Evolutionary conservation across 768 basidiomycete species (phyloP).

Genomic region (Leccinum subgranulosum): DNA sequence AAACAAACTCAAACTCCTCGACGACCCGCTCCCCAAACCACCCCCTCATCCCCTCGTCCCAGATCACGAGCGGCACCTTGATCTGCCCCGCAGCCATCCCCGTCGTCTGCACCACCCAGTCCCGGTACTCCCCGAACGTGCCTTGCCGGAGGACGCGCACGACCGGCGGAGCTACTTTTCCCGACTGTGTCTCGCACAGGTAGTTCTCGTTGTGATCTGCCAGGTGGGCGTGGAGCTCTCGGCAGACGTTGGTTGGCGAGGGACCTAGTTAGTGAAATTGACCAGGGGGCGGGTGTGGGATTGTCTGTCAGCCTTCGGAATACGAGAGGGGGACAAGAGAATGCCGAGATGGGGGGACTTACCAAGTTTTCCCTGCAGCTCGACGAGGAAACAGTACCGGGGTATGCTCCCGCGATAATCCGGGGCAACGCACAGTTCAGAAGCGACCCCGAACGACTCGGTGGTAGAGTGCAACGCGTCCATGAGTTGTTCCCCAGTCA

Average conservation of each 20-base stretch:
- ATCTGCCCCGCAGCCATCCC: constrained; percentile 17
- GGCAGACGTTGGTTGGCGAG: background rate
- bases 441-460: no score
- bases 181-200: constrained; percentile 2
- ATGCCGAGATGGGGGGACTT: background rate
- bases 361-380: constrained; percentile 10
- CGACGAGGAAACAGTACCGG: constrained; percentile 14
- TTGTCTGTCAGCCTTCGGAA: background rate
- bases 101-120: constrained; percentile 17
- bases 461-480: no score
- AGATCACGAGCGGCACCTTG: constrained; percentile 17
- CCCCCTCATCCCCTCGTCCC: background rate
- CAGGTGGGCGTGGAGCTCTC: constrained; percentile 9
- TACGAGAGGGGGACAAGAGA: background rate
- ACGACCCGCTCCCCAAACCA: constrained; percentile 11
- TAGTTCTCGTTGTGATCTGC: constrained; percentile 16
- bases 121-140: constrained; percentile 19
- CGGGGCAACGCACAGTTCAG: no score
- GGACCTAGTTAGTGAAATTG: background rate
- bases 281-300: no score
- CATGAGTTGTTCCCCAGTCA: no score
- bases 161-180: constrained; percentile 8
- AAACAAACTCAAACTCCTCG: constrained; percentile 7
- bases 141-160: constrained; percentile 18
- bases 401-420: no score